Base-by-base conservation (phyloP, 768 basidiomycete species). In the Aureoboletus auriporus region DNA sequence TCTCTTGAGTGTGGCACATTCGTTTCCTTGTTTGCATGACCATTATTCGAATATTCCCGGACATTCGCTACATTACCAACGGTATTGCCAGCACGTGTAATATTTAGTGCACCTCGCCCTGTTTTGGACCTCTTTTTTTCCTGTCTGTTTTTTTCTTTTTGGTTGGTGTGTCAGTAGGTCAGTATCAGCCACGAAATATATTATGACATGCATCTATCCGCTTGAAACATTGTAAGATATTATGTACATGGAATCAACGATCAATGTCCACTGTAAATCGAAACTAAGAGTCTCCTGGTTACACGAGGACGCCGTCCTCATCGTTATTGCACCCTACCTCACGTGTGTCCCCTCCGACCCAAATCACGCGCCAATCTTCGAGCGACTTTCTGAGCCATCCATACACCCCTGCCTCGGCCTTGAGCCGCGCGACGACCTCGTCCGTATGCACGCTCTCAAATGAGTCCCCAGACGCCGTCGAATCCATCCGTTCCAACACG, bases 281-380 rank as follows among this genome's bases (percentile, higher is more conserved):
- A 23, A 23, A 23, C 20, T 33, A 9, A 33, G 3, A 31, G 31
- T 7, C 31, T 10, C 13, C 31, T 33, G 2, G 20, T 60, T 38
- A 65, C 33, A 65, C 56, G 44, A 67, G 65, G 29, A 65, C 20
- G 27, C 61, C 59, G 30, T 70, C 65, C 11, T 66, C 67, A 28
- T 68, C 68, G 6, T 65, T 65, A 23, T 46, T 40, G 9, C 40
- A 6, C 17, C 42, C 53, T 55, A 63, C 53, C 13, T 59, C 66
- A 46, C 47, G 68, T 33, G 61, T 66, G 55, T 69, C 69, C 17
- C 86, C 86, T 0, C 89, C 89, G 9, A 90, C 68, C 89, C 89
- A 93, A 60, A 92, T 83, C 11, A 92, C 78, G 17, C 89, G 72
- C 77, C 82, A 93, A 59, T 93, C 89, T 46, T 82, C 78, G 4